A percentile compares a stretch with the other conserved stretches of the same genome.
Evolutionary conservation across 257 asterid species (phyloP).

Genomic region (Vinca minor): DNA sequence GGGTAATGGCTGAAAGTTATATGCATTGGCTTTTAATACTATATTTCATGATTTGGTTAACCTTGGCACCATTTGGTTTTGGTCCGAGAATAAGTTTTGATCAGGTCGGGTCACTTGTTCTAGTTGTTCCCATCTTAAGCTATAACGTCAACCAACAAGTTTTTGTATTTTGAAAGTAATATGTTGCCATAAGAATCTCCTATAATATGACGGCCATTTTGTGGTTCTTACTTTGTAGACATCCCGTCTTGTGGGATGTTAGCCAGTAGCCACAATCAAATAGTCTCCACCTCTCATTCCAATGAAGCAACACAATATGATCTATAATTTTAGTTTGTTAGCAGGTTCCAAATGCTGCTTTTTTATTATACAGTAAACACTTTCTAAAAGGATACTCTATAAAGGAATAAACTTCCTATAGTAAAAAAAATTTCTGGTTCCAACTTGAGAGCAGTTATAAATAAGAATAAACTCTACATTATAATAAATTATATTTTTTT

Average conservation of each 20-base stretch:
- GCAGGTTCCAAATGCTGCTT: too few species aligned
- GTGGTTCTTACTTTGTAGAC: not conserved
- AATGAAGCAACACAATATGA: not conserved
- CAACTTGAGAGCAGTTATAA: too few species aligned
- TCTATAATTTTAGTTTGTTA: too few species aligned
- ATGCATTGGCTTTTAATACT: not conserved
- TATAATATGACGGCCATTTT: not conserved
- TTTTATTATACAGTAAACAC: too few species aligned
- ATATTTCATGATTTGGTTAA: not conserved
- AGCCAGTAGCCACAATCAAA: not conserved
- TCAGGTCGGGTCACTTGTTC: not conserved
- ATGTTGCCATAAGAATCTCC: not conserved
- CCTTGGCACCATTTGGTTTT: not conserved
- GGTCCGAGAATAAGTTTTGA: not conserved
- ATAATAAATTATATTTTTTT: too few species aligned
- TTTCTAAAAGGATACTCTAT: too few species aligned
- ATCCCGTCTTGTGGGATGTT: not conserved
- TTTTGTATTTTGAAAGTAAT: not conserved
- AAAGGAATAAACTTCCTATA: too few species aligned
- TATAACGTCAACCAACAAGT: not conserved
- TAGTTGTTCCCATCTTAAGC: not conserved
- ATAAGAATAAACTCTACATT: too few species aligned
- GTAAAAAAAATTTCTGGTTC: too few species aligned
- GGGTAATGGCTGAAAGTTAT: slow-evolving; percentile 41
- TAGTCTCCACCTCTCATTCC: not conserved